Base-by-base conservation (phyloP, 1,139 yeast genomes). In the Blastobotrys elegans region DNA sequence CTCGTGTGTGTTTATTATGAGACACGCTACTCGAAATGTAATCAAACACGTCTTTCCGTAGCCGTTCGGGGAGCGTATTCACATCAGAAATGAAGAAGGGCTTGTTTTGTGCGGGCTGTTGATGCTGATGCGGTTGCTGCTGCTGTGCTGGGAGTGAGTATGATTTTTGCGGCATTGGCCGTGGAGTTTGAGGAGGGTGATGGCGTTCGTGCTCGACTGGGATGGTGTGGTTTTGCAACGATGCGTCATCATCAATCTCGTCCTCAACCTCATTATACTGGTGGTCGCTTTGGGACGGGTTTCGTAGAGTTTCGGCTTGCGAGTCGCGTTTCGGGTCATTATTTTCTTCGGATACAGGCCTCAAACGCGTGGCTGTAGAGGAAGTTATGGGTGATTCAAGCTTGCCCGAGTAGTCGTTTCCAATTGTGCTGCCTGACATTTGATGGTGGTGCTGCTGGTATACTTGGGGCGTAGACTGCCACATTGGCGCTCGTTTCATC, bases 341-440 rank as follows among this genome's bases (percentile, higher is more conserved):
- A 3, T 36, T 7, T 5, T 26, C 20, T 27, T 40, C 43, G 17
- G 17, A n/a, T 7, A 36, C 26, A 3, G 43, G 14, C 17, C 22
- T 11, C 7, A 30, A 18, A 8, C 40, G 14, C 10, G 30, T 17
- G 3, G 20, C 30, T 18, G 29, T 13, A 4, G 40, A 21, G 8
- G 34, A 10, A 4, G 31, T n/a, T 6, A 18, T 11, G 5, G 40
- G 40, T 21, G 24, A 33, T 20, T 27, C 35, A 2, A 35, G 5
- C 29, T 38, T 31, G 16, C 43, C 42, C 2, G 43, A 21, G 16
- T 10, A 37, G 24, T 46, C 49, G 18, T 48, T 44, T 8, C 47
- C 49, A 16, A 52, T 26, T 0, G 55, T 50, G 33, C 52, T 49
- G 1, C 53, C 53, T 2, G 53, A 50, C 40, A 50, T 47, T 35